Evolutionary conservation across 2,329 filamentous ascomycete species (phyloP), one percentile per base, ranked within the genome.

Genomic region (Xylariaceae sp.): DNA sequence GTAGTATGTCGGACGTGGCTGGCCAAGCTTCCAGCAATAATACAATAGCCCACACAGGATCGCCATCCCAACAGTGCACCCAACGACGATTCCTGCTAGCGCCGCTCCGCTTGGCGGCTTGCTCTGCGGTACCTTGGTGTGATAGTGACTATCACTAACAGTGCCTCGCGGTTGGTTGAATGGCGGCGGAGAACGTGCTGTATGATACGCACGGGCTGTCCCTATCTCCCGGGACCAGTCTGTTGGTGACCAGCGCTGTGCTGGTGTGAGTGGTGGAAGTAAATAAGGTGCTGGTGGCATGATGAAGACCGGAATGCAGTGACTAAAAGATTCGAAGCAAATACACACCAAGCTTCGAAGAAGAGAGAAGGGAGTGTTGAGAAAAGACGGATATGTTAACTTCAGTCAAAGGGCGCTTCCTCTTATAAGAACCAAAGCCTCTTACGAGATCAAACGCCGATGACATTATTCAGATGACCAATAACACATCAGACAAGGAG

Each of bases 1-100:
- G 51, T 56, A 56, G 45, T 61, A 61, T n/a, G 51, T 53, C 21
- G 50, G 40, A 2, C 34, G 23, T 8, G 59, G 59, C n/a, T 16
- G 26, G 14, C 51, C 29, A 6, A 48, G n/a, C 45, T 44, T 40
- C 52, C 59, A 59, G 19, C 44, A 59, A 9, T 9, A 48, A 39
- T 59, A 54, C 6, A 62, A 24, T 17, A 56, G 23, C 39, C 39
- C 29, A 11, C 31, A 3, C 9, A 56, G 29, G 5, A 59, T 9
- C 17, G 17, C 47, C 16, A 34, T 21, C 17, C 56, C 56, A 16
- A 56, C 12, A 5, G 51, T 3, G 34, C 56, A 56, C 14, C 26
- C 56, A 7, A 59, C 24, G 4, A 48, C 48, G 19, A 49, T 48
- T 5, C 45, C 45, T 9, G 23, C 49, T 11, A 56, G 39, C 16